Evolutionary conservation across 2,329 filamentous ascomycete species (phyloP), one percentile per base, ranked within the genome.

Genomic region (Cordyceps cateniannulata): DNA sequence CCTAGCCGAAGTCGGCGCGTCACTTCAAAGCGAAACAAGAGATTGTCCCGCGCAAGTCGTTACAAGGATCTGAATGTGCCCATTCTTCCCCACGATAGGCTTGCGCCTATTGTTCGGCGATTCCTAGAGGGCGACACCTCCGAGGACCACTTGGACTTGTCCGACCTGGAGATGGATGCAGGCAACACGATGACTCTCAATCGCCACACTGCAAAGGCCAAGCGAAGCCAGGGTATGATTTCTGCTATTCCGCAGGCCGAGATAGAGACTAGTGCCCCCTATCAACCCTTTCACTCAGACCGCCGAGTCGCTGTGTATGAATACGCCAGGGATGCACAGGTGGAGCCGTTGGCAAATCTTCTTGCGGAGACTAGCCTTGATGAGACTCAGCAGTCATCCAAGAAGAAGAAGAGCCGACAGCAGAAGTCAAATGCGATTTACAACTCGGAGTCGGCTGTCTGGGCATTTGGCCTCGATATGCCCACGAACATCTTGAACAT

Each of bases 271-370:
- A 97, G 93, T 69, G 90, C 93, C 5, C 91, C 93, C 2, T 98
- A 96, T 68, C 93, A 96, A 69, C 93, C 95, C 1, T 97, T 98
- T 77, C 93, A 98, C 71, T 95, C 93, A 0, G 93, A 98, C 69
- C 84, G 86, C 59, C 85, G 93, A 3, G 90, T 98, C 49, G 85
- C 82, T n/a, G 79, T 97, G 29, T 89, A 86, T 66, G 82, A 91
- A 47, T 90, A 88, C 69, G 74, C 69, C 57, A 63, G 66, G 47
- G 71, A 73, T 3, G 66, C 73, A 40, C 67, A 72, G 20, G 53
- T 73, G 12, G 71, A 76, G 14, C 69, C 73, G 9, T 67, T 78
- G 22, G 74, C 78, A 27, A 69, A 69, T 3, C 70, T 78, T 16
- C 67, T 82, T 35, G 73, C 74, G 3, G 74, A 77, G 22, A 69